Conservation (phyloP, 345 rosid species). For the Cardamine resedifolia region DNA sequence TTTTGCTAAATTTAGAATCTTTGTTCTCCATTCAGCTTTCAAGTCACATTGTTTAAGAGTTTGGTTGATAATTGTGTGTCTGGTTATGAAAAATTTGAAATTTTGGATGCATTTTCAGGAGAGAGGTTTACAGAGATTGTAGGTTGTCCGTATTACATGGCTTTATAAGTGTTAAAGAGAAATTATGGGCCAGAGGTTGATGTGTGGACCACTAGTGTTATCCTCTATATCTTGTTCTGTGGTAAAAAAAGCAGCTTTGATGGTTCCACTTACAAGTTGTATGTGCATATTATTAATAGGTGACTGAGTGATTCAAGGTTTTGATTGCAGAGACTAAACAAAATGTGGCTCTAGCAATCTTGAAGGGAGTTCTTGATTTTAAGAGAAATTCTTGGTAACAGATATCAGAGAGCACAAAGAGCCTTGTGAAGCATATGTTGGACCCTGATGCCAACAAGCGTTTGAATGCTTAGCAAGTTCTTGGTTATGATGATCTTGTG, state of each 20-base stretch:
- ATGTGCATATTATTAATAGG: neutral
- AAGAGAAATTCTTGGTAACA: constrained; percentile 98
- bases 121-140: too few relatives aligned
- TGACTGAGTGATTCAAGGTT: neutral
- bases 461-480: constrained; percentile 90
- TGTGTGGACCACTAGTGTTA: too few relatives aligned
- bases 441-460: constrained; percentile 78
- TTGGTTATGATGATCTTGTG: constrained; percentile 47
- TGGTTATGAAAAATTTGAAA: too few relatives aligned
- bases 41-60: too few relatives aligned
- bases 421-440: constrained; percentile 83
- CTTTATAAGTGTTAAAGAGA: too few relatives aligned
- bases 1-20: too few relatives aligned
- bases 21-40: too few relatives aligned
- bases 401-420: constrained; percentile 81
- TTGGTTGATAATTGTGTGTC: too few relatives aligned
- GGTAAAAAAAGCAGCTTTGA: constrained; percentile 9
- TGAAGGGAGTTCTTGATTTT: constrained; percentile 78
- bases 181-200: too few relatives aligned
- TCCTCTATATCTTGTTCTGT: too few relatives aligned
- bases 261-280: neutral
- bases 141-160: too few relatives aligned
- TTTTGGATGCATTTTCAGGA: too few relatives aligned
- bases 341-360: constrained; percentile 94
- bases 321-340: constrained; percentile 79